Conservation (phyloP, 352 stramenopile species). For the Pythium scleroteichum region DNA sequence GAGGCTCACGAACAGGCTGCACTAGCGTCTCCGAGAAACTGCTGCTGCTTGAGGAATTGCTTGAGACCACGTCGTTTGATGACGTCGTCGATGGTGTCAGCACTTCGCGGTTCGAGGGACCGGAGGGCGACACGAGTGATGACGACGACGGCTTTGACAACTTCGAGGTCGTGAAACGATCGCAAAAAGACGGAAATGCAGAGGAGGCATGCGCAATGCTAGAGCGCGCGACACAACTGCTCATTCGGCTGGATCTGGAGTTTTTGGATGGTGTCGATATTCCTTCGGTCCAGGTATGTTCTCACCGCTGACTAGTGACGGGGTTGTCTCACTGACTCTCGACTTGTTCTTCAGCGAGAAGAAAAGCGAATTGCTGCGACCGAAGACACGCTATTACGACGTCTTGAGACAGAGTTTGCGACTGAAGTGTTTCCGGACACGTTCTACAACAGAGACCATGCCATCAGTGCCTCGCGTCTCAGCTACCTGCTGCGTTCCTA, state of each 20-base stretch:
- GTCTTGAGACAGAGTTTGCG: slow-evolving; percentile 83
- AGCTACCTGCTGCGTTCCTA: slow-evolving; percentile 78
- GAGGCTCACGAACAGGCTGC: no score
- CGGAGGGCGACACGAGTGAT: slow-evolving; percentile 18
- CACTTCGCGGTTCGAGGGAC: no score
- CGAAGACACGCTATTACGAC: slow-evolving; percentile 69
- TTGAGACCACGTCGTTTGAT: slow-evolving; percentile 56
- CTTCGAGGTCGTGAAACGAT: slow-evolving; percentile 57
- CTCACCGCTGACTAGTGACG: no score
- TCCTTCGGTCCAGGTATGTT: slow-evolving; percentile 58
- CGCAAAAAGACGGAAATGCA: slow-evolving; percentile 33
- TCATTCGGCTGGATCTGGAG: slow-evolving; percentile 79
- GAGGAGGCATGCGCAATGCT: slow-evolving; percentile 69
- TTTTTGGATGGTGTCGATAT: slow-evolving; percentile 75
- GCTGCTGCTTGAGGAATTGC: slow-evolving; percentile 68
- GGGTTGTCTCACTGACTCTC: background rate
- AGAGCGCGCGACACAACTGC: slow-evolving; percentile 69
- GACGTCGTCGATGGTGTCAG: slow-evolving; percentile 1
- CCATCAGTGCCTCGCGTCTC: slow-evolving; percentile 60
- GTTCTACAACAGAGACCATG: slow-evolving; percentile 83
- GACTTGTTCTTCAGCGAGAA: slow-evolving; percentile 38
- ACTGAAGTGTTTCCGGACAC: slow-evolving; percentile 87
- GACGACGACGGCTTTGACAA: slow-evolving; percentile 74
- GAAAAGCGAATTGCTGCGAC: slow-evolving; percentile 69
- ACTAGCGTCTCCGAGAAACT: slow-evolving; percentile 76